Base-by-base conservation (phyloP, 2,329 filamentous ascomycete genomes). In the Aspergillus fischeri region DNA sequence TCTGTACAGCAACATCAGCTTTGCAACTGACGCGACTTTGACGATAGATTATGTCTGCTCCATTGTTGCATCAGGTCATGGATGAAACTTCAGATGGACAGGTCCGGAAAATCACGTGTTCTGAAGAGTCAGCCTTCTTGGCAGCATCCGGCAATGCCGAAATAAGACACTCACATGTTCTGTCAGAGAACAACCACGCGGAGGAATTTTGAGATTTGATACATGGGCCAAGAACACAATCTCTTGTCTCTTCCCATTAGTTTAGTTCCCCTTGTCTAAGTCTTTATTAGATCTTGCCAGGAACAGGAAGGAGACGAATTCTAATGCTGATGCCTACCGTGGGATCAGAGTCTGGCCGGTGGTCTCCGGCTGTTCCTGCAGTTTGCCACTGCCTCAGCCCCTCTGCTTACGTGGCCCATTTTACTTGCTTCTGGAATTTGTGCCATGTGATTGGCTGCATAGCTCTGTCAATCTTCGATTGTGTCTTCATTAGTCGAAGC, bases 401-500 rank as follows among this genome's bases (percentile, higher is more conserved):
- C 44, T 25, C 27, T 50, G 63, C 58, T 65, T 65, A 61, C 63
- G 63, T 59, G 61, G 60, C 60, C 55, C 51, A 54, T 49, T 28
- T 42, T 51, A 53, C 54, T 17, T 17, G 28, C 9, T 21, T 10
- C 4, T 3, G 3, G 28, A 10, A 14, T 27, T 17, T 11, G 11
- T 6, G 47, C 21, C 25, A n/a, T 28, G 14, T 32, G 51, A 14
- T 61, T 64, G 61, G 59, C 59, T 4, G 6, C 6, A 7, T 14
- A 25, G 17, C 6, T 4, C 11, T 35, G 32, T 6, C 4, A 35
- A 35, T 35, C 11, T 3, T 35, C 32, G 32, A 11, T 8, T 21
- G 42, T 27, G 53, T 57, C 58, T 57, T 60, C 58, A 60, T 60
- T 63, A 62, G 61, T 54, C 44, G 41, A 65, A 65, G 63, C 63